Evolutionary conservation across 1,284 basidiomycete genomes (phyloP).

Genomic region (Boletus chippewaensis): DNA sequence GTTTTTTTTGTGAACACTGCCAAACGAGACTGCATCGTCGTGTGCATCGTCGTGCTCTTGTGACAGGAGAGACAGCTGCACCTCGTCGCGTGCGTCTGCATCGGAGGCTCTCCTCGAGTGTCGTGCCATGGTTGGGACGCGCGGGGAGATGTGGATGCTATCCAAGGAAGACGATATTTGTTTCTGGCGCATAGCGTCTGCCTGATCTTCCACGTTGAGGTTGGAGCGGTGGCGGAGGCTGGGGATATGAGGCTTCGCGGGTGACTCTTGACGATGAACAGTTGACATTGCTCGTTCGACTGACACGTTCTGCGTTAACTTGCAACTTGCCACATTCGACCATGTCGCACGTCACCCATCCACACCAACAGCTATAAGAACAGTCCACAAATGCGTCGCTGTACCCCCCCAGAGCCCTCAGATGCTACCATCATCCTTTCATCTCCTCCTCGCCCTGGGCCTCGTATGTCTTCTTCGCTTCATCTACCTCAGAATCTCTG

Average conservation of each 20-base stretch:
- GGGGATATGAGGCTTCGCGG: conserved; percentile 22
- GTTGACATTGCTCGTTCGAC: conserved; percentile 27
- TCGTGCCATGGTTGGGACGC: conserved; percentile 45
- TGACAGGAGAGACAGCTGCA: conserved; percentile 58
- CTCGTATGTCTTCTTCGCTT: conserved; percentile 18
- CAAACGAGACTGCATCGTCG: conserved; percentile 29
- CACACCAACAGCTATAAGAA: conserved; percentile 13
- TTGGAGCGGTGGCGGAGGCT: conserved; percentile 28
- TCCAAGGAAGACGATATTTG: conserved; percentile 49
- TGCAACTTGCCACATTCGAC: conserved; percentile 5
- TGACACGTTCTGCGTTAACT: conserved; percentile 12
- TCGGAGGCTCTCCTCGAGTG: conserved; percentile 32
- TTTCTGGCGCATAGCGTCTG: conserved; percentile 36
- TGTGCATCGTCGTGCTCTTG: conserved; percentile 47
- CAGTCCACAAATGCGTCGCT: not conserved
- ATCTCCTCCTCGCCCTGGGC: conserved; percentile 14
- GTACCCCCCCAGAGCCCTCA: not conserved
- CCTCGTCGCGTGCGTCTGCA: conserved; percentile 43
- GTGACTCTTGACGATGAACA: conserved; percentile 25
- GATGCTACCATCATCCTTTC: conserved; percentile 14
- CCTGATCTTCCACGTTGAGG: conserved; percentile 28
- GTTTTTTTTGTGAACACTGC: conserved; percentile 26
- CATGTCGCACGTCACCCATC: conserved; percentile 13
- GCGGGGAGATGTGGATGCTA: conserved; percentile 58
- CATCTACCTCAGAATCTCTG: conserved; percentile 24